Evolutionary conservation across 2,329 filamentous ascomycete genomes (phyloP).

Genomic region (Hymenoscyphus repandus): DNA sequence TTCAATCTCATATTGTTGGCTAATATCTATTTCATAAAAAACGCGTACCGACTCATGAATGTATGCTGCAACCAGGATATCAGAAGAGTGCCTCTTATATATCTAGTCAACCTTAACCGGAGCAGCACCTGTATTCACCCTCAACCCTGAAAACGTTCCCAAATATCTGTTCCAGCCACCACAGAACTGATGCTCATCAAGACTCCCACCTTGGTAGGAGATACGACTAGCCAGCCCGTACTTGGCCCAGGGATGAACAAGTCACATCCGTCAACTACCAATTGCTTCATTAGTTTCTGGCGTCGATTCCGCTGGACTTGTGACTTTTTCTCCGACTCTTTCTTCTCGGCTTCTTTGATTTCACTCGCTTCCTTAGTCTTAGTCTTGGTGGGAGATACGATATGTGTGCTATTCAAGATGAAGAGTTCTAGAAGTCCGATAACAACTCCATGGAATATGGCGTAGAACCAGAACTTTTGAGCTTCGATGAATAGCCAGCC

Average conservation of each 20-base stretch:
- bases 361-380: background rate
- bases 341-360: background rate
- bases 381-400: background rate
- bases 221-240: slow-evolving; percentile 54
- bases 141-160: slow-evolving; percentile 37
- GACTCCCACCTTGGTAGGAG: slow-evolving; percentile 47
- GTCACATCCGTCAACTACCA: slow-evolving; percentile 56
- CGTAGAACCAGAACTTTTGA: slow-evolving; percentile 65
- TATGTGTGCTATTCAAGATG: background rate
- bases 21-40: too few species aligned
- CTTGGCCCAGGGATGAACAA: slow-evolving; percentile 54
- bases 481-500: slow-evolving; percentile 50
- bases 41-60: too few species aligned
- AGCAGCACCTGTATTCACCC: too few species aligned
- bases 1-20: too few species aligned
- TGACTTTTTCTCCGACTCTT: background rate
- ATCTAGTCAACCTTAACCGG: too few species aligned
- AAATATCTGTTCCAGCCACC: slow-evolving; percentile 55
- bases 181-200: slow-evolving; percentile 59
- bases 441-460: slow-evolving; percentile 35
- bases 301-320: background rate
- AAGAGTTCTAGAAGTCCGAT: slow-evolving; percentile 27
- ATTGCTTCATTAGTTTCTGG: slow-evolving; percentile 38
- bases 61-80: too few species aligned
- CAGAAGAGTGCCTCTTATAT: too few species aligned